Base-by-base conservation (phyloP, 768 basidiomycete species). In the Pholiota molesta region DNA sequence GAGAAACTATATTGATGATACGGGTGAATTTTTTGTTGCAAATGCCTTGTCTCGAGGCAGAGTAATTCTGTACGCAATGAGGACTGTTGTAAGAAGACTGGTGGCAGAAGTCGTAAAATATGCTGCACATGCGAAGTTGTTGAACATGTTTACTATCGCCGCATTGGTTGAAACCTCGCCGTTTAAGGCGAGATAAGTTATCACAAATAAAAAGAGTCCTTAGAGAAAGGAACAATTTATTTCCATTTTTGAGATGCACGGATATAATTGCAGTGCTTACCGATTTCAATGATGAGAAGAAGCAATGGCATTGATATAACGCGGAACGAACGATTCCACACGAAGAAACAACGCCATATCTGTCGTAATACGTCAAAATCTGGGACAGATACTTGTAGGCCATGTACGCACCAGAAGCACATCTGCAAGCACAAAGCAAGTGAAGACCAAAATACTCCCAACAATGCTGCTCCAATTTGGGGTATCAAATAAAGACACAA, bases 271-370 rank as follows among this genome's bases (percentile, higher is more conserved):
- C 28, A 31, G 33, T 16, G 9, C 23, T 16, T 33, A 35, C 52
- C 52, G 16, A 19, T 53, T n/a, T 53, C 28, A 16, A 10, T 26
- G n/a, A 53, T 10, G 11, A 53, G 11, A 4, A 53, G 33, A 19
- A 53, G n/a, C n/a, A 31, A 9, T 11, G 52, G 11, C 8, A 33
- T 5, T 33, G n/a, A 13, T 16, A 53, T 53, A 16, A 35, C 28
- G 16, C 33, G 16, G 19, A 53, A 13, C 5, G 52, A 53, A 19
- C 33, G n/a, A 16, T 11, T n/a, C 52, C 52, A 53, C 8, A 19
- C 52, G 35, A 29, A 29, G 14, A 29, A 53, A 53, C 52, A 53
- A 5, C 52, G 52, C 52, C 52, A 53, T 29, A 53, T 53, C 52
- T 53, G 52, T 37, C 2, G 14, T 13, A 37, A 1, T 11, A 53